Base-by-base conservation (phyloP, 345 rosid species). In the Moricandia arvensis region DNA sequence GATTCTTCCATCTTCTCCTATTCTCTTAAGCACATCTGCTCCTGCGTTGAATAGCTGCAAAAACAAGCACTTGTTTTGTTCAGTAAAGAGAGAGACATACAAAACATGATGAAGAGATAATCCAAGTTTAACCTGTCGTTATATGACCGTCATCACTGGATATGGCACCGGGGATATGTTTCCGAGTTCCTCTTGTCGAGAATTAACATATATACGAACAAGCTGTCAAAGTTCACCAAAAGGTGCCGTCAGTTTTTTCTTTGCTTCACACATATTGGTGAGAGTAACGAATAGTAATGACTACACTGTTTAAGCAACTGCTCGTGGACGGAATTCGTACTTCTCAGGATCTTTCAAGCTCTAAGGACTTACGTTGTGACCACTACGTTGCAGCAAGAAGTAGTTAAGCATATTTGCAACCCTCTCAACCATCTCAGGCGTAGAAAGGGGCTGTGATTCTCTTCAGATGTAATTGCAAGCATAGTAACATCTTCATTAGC, bases 341-440 rank as follows among this genome's bases (percentile, higher is more conserved):
- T 92, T 95, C 66, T 92, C 98, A 5, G 99, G 99, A 79, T 95
- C 98, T 79, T 86, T 95, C 82, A 95, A 85, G 81, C 77, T 86
- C n/a, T 3, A 95, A 86, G 31, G 99, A 95, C 80, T 87, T 95
- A 69, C 98, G 88, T 62, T 95, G 97, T 59, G 99, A 98, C 98
- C 64, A 93, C 99, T 51, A 95, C n/a, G 97, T 81, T 95, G 99
- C 79, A 95, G 84, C 73, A 95, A 75, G 75, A 95, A 95, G 86
- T 92, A 95, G 75, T 95, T 95, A 80, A 95, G 93, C 99, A 95
- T 95, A 82, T 80, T 90, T 27, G 99, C 98, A 73, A 95, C 98
- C 82, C 99, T 88, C 63, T 95, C 99, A 71, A 92, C 99, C 99
- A 96, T 96, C 90, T 96, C 99, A 79, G 97, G 63, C 93, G 99